Base-by-base conservation (phyloP, 768 basidiomycete genomes). In the Mycena metata region DNA sequence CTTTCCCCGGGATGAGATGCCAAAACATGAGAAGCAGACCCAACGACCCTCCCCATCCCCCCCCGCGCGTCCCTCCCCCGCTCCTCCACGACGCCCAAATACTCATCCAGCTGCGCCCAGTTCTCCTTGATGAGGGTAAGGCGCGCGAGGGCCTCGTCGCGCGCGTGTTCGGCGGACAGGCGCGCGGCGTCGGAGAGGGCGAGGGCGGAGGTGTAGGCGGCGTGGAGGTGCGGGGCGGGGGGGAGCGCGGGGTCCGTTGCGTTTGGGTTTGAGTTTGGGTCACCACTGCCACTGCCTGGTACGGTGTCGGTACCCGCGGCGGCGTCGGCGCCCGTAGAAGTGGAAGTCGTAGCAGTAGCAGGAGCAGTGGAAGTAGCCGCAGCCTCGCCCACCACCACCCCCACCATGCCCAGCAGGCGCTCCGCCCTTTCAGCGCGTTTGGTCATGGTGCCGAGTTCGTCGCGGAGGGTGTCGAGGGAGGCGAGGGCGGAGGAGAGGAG, bases 341-440 rank as follows among this genome's bases (percentile, higher is more conserved):
- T 23, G 13, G 16, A 39, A 42, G 24, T 9, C 2, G 15, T 30
- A 17, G n/a, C 17, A 4, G 41, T 8, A 26, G 21, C 16, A 36
- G 24, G 10, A 3, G 50, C 41, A 17, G 17, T 17, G 41, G 43
- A 5, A 17, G 15, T 12, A 21, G n/a, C n/a, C n/a, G n/a, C n/a
- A 67, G 3, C 7, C 35, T 47, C 5, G 42, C 66, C 12, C n/a
- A 30, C 54, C 6, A 61, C 66, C 11, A n/a, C 45, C 17, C 62
- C 70, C 39, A 79, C 78, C 26, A 76, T 73, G 3, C 73, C 58
- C 59, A 84, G 69, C 47, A 83, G 78, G 1, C 85, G 81, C 57
- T 91, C 91, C 0, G 86, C 83, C 69, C 86, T 83, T 47, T 90
- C 89, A 0, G 86, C 85, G 50, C 89, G 84, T 60, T 82, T 84